Percentiles rank a stretch among this genome's conserved stretches.
phyloP scores from a whole-genome alignment of 352 stramenopile genomes.

The Pythium grandisporangium region DNA sequence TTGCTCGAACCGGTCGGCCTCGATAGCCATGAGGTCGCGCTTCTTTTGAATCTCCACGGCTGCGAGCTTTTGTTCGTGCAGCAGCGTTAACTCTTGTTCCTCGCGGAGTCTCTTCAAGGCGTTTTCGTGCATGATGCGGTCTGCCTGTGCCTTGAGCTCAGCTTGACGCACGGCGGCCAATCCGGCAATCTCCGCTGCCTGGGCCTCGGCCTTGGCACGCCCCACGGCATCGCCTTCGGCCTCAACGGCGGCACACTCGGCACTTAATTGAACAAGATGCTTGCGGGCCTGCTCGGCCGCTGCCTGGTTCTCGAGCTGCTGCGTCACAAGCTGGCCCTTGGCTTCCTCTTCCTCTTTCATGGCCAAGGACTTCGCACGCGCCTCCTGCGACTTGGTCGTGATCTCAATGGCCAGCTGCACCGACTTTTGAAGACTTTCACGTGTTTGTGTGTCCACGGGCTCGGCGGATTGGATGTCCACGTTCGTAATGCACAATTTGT shows the following conservation, averaged over 20 bases:
- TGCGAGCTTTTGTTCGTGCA: slow-evolving; percentile 44
- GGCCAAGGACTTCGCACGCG: slow-evolving; percentile 61
- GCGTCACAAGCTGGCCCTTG: slow-evolving; percentile 57
- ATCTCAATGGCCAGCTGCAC: slow-evolving; percentile 82
- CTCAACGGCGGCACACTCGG: slow-evolving; percentile 62
- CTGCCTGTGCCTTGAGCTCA: slow-evolving; percentile 51
- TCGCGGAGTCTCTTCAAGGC: slow-evolving; percentile 42
- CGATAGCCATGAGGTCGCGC: slow-evolving; percentile 67
- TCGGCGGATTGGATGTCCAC: slow-evolving; percentile 77
- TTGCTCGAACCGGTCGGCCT: slow-evolving; percentile 74
- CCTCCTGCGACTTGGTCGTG: slow-evolving; percentile 78
- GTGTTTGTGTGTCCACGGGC: slow-evolving; percentile 60
- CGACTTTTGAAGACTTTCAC: slow-evolving; percentile 71
- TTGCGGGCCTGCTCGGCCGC: slow-evolving; percentile 63
- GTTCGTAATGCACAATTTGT: slow-evolving; percentile 77
- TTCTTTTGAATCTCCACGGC: slow-evolving; percentile 71
- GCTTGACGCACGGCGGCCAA: slow-evolving; percentile 61
- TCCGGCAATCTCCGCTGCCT: slow-evolving; percentile 67
- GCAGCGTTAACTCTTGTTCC: slow-evolving; percentile 49
- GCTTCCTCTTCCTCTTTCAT: slow-evolving; percentile 79
- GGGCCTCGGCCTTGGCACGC: slow-evolving; percentile 38
- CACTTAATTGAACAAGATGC: slow-evolving; percentile 62
- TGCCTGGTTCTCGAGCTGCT: slow-evolving; percentile 76
- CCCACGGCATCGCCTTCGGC: slow-evolving; percentile 57
- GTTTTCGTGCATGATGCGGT: slow-evolving; percentile 58